These are phyloP conservation scores for Tuber brumale DNA, from an alignment of 495 filamentous ascomycete species.

Conservation along the genomic window DNA sequence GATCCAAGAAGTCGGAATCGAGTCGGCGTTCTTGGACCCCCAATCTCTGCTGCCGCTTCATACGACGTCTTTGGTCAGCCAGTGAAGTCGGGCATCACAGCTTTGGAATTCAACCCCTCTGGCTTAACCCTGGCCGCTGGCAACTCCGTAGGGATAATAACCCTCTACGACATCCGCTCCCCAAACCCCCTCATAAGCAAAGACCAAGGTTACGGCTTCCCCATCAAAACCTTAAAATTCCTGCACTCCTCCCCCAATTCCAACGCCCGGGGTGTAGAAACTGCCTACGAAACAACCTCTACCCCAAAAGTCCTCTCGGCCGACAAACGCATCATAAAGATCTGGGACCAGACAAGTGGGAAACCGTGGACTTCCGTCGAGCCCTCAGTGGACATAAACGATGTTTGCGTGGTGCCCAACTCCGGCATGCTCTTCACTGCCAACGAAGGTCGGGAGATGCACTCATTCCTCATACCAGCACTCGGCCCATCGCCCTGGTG, in stretches of 20 bases:
- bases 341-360: slow-evolving; percentile 79
- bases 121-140: slow-evolving; percentile 86
- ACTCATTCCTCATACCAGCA: slow-evolving; percentile 93
- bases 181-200: slow-evolving; percentile 78
- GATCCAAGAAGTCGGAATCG: slow-evolving; percentile 75
- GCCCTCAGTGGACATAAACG: slow-evolving; percentile 87
- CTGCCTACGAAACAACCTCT: slow-evolving; percentile 46
- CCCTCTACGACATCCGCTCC: slow-evolving; percentile 87
- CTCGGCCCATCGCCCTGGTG: slow-evolving; percentile 87
- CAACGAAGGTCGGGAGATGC: slow-evolving; percentile 87
- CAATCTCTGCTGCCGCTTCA: slow-evolving; percentile 18
- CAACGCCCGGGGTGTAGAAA: background rate
- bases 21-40: slow-evolving; percentile 63
- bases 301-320: slow-evolving; percentile 85
- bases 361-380: slow-evolving; percentile 91
- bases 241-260: slow-evolving; percentile 56
- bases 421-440: slow-evolving; percentile 90
- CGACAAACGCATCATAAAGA: slow-evolving; percentile 94
- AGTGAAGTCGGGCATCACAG: slow-evolving; percentile 54
- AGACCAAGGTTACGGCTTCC: slow-evolving; percentile 93
- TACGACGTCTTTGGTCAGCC: slow-evolving; percentile 40
- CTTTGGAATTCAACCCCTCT: slow-evolving; percentile 75
- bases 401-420: slow-evolving; percentile 78
- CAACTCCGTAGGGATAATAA: slow-evolving; percentile 76
- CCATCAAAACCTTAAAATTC: slow-evolving; percentile 83